Base-by-base conservation (phyloP, 805 yeast genomes). In the Candida tammaniensis region DNA sequence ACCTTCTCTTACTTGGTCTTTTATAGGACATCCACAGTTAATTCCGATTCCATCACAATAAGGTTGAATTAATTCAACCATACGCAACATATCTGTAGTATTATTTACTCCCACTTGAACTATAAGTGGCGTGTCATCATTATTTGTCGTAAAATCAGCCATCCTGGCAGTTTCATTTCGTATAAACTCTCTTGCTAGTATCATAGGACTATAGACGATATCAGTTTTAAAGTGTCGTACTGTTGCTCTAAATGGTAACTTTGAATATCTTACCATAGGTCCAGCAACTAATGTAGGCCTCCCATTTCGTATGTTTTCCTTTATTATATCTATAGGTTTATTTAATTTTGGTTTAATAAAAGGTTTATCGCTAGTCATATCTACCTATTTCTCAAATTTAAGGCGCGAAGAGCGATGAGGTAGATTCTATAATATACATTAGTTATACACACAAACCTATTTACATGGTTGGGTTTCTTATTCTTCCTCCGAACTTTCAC, bases 1-100 rank as follows among this genome's bases (percentile, higher is more conserved):
- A 16, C 98, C 98, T 55, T 88, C 96, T 27, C 95, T 70, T 10
- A 86, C 85, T 57, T 93, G 98, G 44, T 91, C 98, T 43, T 82
- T 83, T 33, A 93, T 88, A 1, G 98, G 98, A 61, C 98, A 93
- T 0, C 98, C 98, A 59, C 98, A 93, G 65, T 93, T 93, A 38
- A 93, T 70, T 0, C 98, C 97, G 26, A 93, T 79, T 0, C 94
- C 98, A 59, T 91, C 97, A 30, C 86, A 89, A 52, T 78, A 86
- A 0, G 96, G 96, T 38, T 76, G 76, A n/a, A 89, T 78, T 88
- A 93, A 80, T 34, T 84, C 87, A 4, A 86, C 87, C 52, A 91
- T 87, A 40, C 91, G 72, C 16, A 85, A 55, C 33, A 93, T 62
- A 57, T 93, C 98, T 8, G 78, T 75, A 3, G 81, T 84, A 54